These are phyloP conservation scores for Moesziomyces parantarcticus DNA, from an alignment of 1,284 basidiomycete genomes.

Conservation along the genomic window DNA sequence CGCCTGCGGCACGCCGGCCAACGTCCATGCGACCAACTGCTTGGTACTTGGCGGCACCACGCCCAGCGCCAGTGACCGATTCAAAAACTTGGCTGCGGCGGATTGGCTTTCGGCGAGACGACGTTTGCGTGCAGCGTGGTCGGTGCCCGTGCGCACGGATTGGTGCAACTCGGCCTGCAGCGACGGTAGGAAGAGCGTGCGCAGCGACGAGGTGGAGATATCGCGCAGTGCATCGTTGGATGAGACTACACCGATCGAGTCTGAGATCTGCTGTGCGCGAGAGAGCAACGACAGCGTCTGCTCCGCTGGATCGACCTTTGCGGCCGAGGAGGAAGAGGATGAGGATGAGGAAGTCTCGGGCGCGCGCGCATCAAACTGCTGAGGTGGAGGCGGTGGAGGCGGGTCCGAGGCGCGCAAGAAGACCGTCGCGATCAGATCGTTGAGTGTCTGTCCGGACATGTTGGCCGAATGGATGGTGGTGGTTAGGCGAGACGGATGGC, in stretches of 20 bases:
- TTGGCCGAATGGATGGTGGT: neutral
- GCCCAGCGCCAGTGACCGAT: slow-evolving; percentile 15
- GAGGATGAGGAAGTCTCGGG: slow-evolving; percentile 13
- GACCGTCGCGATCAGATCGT: slow-evolving; percentile 32
- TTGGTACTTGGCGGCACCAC: slow-evolving; percentile 36
- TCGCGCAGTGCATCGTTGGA: slow-evolving; percentile 53
- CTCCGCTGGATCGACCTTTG: slow-evolving; percentile 11
- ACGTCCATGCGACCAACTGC: slow-evolving; percentile 17
- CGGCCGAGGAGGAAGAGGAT: slow-evolving; percentile 8
- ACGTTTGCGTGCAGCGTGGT: slow-evolving; percentile 19
- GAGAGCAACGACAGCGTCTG: slow-evolving; percentile 20
- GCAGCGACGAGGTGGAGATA: slow-evolving; percentile 56
- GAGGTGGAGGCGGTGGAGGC: slow-evolving; percentile 26
- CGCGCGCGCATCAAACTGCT: slow-evolving; percentile 22
- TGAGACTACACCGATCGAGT: slow-evolving; percentile 51
- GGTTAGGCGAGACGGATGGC: slow-evolving; percentile 7
- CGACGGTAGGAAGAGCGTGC: slow-evolving; percentile 53
- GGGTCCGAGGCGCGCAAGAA: slow-evolving; percentile 35
- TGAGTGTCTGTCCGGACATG: slow-evolving; percentile 40
- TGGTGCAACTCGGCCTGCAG: slow-evolving; percentile 41
- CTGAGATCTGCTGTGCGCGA: slow-evolving; percentile 42
- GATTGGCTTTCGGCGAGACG: slow-evolving; percentile 21
- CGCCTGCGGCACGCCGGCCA: slow-evolving; percentile 2
- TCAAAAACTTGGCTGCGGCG: slow-evolving; percentile 33
- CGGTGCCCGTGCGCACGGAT: slow-evolving; percentile 10